These are phyloP conservation scores for Candida sithepensis DNA, from an alignment of 805 yeast genomes.

Conservation along the genomic window DNA sequence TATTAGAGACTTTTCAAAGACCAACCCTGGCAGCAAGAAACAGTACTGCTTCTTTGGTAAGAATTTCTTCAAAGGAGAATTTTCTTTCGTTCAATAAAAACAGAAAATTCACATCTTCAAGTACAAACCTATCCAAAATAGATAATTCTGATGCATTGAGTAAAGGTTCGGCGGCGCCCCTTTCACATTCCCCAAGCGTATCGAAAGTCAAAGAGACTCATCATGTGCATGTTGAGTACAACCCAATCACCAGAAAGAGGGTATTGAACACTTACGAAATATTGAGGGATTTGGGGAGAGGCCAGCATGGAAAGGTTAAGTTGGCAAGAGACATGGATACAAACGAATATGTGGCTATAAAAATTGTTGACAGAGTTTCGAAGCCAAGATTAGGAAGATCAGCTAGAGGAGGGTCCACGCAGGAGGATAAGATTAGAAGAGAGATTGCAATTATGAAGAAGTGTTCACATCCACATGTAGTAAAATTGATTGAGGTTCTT, in stretches of 20 bases:
- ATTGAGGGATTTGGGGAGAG: constrained; percentile 80
- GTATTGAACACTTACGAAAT: constrained; percentile 88
- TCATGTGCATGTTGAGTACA: constrained; percentile 76
- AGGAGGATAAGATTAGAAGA: constrained; percentile 73
- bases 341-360: constrained; percentile 79
- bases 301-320: constrained; percentile 99
- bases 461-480: constrained; percentile 91
- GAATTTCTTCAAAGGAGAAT: constrained; percentile 17
- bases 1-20: constrained; percentile 15
- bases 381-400: constrained; percentile 48
- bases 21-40: constrained; percentile 10
- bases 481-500: constrained; percentile 76
- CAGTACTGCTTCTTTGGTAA: constrained; percentile 10
- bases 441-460: constrained; percentile 94
- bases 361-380: constrained; percentile 78
- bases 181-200: constrained; percentile 1
- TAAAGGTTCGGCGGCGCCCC: no score
- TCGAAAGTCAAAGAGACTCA: constrained; percentile 75
- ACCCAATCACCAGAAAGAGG: constrained; percentile 79
- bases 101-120: not conserved
- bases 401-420: constrained; percentile 27
- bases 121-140: constrained; percentile 1
- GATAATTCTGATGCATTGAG: constrained; percentile 4
- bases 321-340: constrained; percentile 72
- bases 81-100: constrained; percentile 3